A percentile compares a stretch with the other conserved stretches of the same genome.
Evolutionary conservation across 1,139 yeast species (phyloP).

Genomic region (Yamadazyma pseudoaaseri): DNA sequence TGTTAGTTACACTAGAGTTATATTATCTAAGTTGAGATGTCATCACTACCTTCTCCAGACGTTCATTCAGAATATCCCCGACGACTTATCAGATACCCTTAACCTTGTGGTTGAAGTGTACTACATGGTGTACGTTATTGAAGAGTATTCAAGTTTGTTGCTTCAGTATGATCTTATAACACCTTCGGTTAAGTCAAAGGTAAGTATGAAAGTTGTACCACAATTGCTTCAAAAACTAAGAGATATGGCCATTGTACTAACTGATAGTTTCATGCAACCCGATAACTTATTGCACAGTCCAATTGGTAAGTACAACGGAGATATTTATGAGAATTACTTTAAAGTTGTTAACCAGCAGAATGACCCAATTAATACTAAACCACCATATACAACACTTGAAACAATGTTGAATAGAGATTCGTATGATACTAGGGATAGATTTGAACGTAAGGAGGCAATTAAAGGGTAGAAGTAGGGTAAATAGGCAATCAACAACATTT

Average conservation of each 20-base stretch:
- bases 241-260: slow-evolving; percentile 40
- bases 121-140: slow-evolving; percentile 27
- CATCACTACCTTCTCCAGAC: slow-evolving; percentile 33
- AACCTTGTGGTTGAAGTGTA: slow-evolving; percentile 21
- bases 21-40: slow-evolving; percentile 53
- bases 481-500: too few relatives aligned
- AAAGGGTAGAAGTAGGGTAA: too few relatives aligned
- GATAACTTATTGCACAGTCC: slow-evolving; percentile 42
- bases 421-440: slow-evolving; percentile 35
- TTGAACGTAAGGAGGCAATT: slow-evolving; percentile 21
- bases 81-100: slow-evolving; percentile 20
- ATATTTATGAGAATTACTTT: slow-evolving; percentile 46
- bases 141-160: slow-evolving; percentile 35
- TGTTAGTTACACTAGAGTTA: slow-evolving; percentile 55
- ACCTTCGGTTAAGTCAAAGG: slow-evolving; percentile 26
- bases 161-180: slow-evolving; percentile 33
- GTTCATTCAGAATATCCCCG: slow-evolving; percentile 22
- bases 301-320: slow-evolving; percentile 43
- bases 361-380: slow-evolving; percentile 35
- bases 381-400: slow-evolving; percentile 40
- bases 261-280: slow-evolving; percentile 46
- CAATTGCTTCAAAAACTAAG: slow-evolving; percentile 31
- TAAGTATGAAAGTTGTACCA: slow-evolving; percentile 29
- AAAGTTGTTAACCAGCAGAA: slow-evolving; percentile 32
- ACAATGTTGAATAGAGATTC: slow-evolving; percentile 37